These are phyloP conservation scores for Kwoniella dendrophila DNA, from an alignment of 768 basidiomycete genomes.

Conservation along the genomic window DNA sequence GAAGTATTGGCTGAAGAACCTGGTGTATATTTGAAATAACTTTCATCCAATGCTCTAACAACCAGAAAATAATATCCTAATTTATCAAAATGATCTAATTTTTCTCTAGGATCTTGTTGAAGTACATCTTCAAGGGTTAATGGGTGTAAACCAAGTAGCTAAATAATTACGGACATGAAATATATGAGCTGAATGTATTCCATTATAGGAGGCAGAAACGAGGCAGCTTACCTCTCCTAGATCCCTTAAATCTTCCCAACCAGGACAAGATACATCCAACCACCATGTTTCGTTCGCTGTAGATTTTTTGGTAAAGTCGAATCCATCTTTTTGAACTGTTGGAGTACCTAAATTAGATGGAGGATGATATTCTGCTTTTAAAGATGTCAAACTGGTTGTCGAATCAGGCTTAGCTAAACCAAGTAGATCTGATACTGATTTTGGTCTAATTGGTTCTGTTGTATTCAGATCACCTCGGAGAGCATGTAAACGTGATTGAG, in stretches of 20 bases:
- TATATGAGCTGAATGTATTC: background rate
- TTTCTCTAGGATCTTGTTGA: slow-evolving; percentile 87
- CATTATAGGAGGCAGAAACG: background rate
- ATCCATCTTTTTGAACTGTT: slow-evolving; percentile 1
- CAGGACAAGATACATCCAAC: slow-evolving; percentile 83
- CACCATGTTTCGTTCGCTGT: slow-evolving; percentile 67
- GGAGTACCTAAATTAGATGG: slow-evolving; percentile 12
- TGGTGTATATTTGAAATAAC: slow-evolving; percentile 58
- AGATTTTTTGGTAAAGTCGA: slow-evolving; percentile 11
- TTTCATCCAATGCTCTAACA: slow-evolving; percentile 75
- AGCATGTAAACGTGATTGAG: slow-evolving; percentile 29
- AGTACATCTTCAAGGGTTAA: slow-evolving; percentile 91
- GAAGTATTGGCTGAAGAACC: slow-evolving; percentile 31
- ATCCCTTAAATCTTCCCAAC: slow-evolving; percentile 81
- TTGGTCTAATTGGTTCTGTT: slow-evolving; percentile 35
- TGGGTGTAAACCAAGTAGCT: slow-evolving; percentile 87
- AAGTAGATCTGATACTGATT: slow-evolving; percentile 51
- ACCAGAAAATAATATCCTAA: slow-evolving; percentile 91
- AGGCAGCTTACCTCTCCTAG: slow-evolving; percentile 69
- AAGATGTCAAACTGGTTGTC: slow-evolving; percentile 17
- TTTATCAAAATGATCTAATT: slow-evolving; percentile 80
- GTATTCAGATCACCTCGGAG: slow-evolving; percentile 18
- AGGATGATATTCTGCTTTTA: slow-evolving; percentile 17
- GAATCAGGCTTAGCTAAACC: slow-evolving; percentile 35
- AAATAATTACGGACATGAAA: background rate